Conservation (phyloP, 2,329 filamentous ascomycete species). For the Fusarium beomiforme region DNA sequence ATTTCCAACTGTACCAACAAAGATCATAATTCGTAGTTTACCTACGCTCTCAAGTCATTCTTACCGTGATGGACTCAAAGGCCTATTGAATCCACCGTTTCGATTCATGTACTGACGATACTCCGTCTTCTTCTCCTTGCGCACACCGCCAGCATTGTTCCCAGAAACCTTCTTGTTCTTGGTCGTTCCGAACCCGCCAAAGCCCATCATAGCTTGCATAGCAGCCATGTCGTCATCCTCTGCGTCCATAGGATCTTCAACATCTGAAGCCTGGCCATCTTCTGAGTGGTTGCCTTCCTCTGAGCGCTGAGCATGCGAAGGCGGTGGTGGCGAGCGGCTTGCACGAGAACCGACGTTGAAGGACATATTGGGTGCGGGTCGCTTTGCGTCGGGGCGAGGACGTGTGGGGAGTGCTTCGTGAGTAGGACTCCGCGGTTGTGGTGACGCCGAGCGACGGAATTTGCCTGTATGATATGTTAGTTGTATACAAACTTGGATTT, state of each 20-base stretch:
- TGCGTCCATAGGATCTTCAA: slow-evolving; percentile 42
- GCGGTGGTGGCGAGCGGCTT: slow-evolving; percentile 37
- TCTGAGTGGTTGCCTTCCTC: slow-evolving; percentile 30
- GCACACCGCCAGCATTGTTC: slow-evolving; percentile 83
- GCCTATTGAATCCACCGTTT: slow-evolving; percentile 82
- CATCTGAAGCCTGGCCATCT: slow-evolving; percentile 17
- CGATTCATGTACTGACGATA: slow-evolving; percentile 98
- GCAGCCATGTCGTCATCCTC: slow-evolving; percentile 74
- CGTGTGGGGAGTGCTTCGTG: slow-evolving; percentile 49
- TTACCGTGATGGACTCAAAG: slow-evolving; percentile 68
- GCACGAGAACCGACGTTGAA: slow-evolving; percentile 47
- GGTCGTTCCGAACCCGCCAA: slow-evolving; percentile 84
- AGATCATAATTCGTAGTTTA: slow-evolving; percentile 5
- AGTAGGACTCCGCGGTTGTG: slow-evolving; percentile 39
- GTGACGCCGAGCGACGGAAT: slow-evolving; percentile 53
- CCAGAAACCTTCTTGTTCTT: slow-evolving; percentile 90
- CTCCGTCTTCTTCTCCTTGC: slow-evolving; percentile 93
- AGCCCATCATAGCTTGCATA: slow-evolving; percentile 91
- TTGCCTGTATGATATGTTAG: slow-evolving; percentile 34
- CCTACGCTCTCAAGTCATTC: background rate
- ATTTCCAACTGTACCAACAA: background rate
- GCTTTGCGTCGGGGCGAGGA: slow-evolving; percentile 40
- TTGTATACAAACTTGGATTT: background rate
- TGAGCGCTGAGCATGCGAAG: slow-evolving; percentile 9
- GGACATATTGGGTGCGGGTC: slow-evolving; percentile 45